phyloP scores from a whole-genome alignment of 202 grass and related monocot species.

The Setaria italica region DNA sequence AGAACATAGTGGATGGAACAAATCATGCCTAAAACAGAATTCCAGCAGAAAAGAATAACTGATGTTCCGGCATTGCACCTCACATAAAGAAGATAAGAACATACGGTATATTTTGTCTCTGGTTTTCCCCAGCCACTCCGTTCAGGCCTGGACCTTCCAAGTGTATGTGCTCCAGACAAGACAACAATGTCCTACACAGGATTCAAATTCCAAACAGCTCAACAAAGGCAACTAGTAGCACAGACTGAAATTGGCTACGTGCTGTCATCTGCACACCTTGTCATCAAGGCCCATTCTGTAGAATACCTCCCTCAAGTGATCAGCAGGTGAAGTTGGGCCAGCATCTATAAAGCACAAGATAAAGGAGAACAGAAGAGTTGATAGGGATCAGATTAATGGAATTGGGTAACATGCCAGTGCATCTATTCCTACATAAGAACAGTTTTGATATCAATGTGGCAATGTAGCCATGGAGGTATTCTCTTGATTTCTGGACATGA shows the following conservation, averaged over 20 bases:
- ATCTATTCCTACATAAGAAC: conserved; percentile 19
- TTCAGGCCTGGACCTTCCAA: conserved; percentile 90
- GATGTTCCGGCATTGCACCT: not conserved
- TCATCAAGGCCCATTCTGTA: conserved; percentile 98
- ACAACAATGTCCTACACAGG: conserved; percentile 87
- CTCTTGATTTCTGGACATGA: conserved; percentile 30
- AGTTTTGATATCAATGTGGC: not conserved
- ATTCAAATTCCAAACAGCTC: conserved; percentile 28
- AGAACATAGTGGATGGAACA: not conserved
- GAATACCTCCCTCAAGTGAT: conserved; percentile 89
- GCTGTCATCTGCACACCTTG: conserved; percentile 60
- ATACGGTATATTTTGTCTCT: conserved; percentile 96
- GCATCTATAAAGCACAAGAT: conserved; percentile 62
- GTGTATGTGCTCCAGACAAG: conserved; percentile 95
- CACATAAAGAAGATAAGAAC: conserved; percentile 43
- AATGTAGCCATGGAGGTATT: not conserved
- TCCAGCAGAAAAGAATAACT: not conserved
- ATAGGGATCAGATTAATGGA: conserved; percentile 14
- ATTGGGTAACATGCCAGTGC: conserved; percentile 17
- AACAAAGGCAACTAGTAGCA: conserved; percentile 24
- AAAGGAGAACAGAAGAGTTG: conserved; percentile 20
- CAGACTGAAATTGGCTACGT: conserved; percentile 21
- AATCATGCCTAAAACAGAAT: not conserved
- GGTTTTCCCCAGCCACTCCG: conserved; percentile 98
- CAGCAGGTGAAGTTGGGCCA: conserved; percentile 83